Evolutionary conservation across 306 rosid genomes (phyloP), one percentile per base, ranked within the genome.

Genomic region (Corylus heterophylla): DNA sequence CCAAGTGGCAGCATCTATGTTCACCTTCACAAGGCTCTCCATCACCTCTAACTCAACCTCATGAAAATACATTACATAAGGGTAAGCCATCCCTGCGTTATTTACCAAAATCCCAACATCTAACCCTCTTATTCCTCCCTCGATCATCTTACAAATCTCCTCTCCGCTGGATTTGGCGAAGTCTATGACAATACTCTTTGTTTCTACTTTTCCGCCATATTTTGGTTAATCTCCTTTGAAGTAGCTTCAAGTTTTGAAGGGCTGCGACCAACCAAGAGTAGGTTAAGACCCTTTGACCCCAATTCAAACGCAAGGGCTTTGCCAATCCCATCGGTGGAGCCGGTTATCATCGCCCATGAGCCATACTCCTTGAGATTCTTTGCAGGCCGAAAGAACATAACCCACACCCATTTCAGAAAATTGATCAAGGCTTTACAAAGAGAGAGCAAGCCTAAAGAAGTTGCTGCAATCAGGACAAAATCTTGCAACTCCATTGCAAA

Each of bases 241-340:
- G 91, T 93, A 1, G 84, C 8, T 76, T 80, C 47, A 12, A 95
- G 97, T 81, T 85, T 92, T 31, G 50, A 6, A 56, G 78, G 50
- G 83, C 67, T 83, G 56, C 98, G 82, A 69, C 97, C 84, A 7
- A 94, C 88, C 0, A 94, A 86, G 27, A 94, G 8, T 3, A 94
- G 76, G 91, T 90, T 90, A 47, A 90, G 83, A 39, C 97, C 97
- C 66, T 86, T 74, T 0, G 78, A 52, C 37, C 97, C 97, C 0
- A 94, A 78, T 69, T 90, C 91, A 71, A 58, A 49, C 61, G 97
- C 91, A 44, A 92, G 61, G 72, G 97, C 92, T 71, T 89, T 94
- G 3, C 98, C 97, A 3, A 94, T 92, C 55, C 98, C 98, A 20
- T 90, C 97, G 0, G 97, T 94, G 74, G 97, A 86, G 11, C 98